These are phyloP conservation scores for Rubroshorea leprosula DNA, from an alignment of 345 rosid genomes.

Conservation along the genomic window DNA sequence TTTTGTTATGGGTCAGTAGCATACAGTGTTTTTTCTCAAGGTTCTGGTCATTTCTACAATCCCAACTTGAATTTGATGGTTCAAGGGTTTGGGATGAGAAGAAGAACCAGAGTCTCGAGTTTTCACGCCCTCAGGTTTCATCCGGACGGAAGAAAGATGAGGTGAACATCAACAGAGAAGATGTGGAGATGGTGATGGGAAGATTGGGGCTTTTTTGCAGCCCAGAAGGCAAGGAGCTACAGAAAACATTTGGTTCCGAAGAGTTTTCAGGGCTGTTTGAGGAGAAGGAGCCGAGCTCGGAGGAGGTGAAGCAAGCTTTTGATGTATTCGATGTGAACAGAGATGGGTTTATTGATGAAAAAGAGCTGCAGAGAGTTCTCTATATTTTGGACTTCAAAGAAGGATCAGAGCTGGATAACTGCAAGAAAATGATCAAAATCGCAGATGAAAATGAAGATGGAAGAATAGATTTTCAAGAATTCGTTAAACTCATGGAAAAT, in stretches of 20 bases:
- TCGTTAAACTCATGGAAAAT: slow-evolving; percentile 65
- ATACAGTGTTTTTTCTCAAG: slow-evolving; percentile 30
- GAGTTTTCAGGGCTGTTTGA: slow-evolving; percentile 56
- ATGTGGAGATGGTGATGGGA: slow-evolving; percentile 63
- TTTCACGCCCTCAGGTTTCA: slow-evolving; percentile 15
- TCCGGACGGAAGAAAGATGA: slow-evolving; percentile 14
- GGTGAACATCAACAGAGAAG: slow-evolving; percentile 34
- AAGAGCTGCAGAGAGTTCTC: slow-evolving; percentile 68
- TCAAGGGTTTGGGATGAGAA: slow-evolving; percentile 15
- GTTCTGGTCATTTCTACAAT: slow-evolving; percentile 28
- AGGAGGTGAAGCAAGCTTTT: slow-evolving; percentile 71
- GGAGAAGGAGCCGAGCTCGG: slow-evolving; percentile 78
- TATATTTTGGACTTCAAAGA: slow-evolving; percentile 42
- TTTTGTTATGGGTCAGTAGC: slow-evolving; percentile 17
- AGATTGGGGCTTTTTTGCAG: slow-evolving; percentile 42
- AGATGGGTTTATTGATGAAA: slow-evolving; percentile 71
- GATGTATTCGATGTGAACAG: slow-evolving; percentile 70
- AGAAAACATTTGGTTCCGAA: slow-evolving; percentile 24
- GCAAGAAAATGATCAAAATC: slow-evolving; percentile 58
- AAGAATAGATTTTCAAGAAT: slow-evolving; percentile 63
- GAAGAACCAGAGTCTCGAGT: slow-evolving; percentile 26
- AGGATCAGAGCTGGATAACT: slow-evolving; percentile 39
- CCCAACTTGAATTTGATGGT: slow-evolving; percentile 19
- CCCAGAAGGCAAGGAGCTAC: slow-evolving; percentile 36
- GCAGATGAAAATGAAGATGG: slow-evolving; percentile 56